Base-by-base conservation (phyloP, 495 filamentous ascomycete species). In the Penicillium atrosanguineum region DNA sequence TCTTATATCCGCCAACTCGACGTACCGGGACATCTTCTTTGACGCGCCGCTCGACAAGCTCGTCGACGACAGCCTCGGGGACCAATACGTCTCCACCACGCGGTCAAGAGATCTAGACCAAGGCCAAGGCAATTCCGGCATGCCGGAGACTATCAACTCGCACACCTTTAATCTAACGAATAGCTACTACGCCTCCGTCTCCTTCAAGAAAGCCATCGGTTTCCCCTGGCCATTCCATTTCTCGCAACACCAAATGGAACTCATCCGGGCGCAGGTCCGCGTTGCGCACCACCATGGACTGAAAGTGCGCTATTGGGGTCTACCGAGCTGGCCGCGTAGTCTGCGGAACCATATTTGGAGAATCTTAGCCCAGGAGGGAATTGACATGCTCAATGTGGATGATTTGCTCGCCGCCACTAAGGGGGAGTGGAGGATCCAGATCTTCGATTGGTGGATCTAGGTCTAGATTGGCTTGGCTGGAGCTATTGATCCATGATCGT, bases 361-460 rank as follows among this genome's bases (percentile, higher is more conserved):
- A 44, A 76, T 86, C 4, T 64, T 95, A n/a, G 75, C 85, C 25
- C 69, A 77, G 40, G 88, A 90, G 57, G 89, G 88, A 0, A 85
- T 87, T 6, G 87, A 88, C 63, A 70, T 91, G 26, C 68, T 95
- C 29, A 94, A 91, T 65, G 89, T 87, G 6, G 90, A 95, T 75
- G 88, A 94, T 71, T 65, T 95, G 49, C 63, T 74, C 18, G 77
- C 62, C 31, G 84, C 79, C 7, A 76, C 79, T 0, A 64, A 59
- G 41, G 61, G 68, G 44, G 69, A 78, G 36, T 83, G 79, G 79
- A 63, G 57, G 21, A 69, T 63, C 26, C 54, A 48, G 29, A 19
- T 76, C 38, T 72, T 72, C 29, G 66, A 70, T 64, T 76, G 71
- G 72, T 74, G 73, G 70, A 44, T 52, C 25, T 69, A 34, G 20